phyloP scores from a whole-genome alignment of 257 asterid species.

The Oldenlandia corymbosa region DNA sequence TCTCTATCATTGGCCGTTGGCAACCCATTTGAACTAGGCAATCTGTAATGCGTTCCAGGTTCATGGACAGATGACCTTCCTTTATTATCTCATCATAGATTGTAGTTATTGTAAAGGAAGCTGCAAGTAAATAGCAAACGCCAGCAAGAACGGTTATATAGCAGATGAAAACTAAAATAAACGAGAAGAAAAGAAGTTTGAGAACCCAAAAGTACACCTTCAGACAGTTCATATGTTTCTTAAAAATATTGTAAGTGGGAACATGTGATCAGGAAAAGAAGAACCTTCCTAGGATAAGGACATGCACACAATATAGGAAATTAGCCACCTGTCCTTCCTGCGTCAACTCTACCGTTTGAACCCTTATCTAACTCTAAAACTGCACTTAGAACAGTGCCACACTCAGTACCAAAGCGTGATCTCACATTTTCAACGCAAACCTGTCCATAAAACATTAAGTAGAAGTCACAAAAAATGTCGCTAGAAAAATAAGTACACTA shows the following conservation, averaged over 20 bases:
- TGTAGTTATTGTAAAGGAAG: slow-evolving; percentile 46
- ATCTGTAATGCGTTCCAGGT: slow-evolving; percentile 52
- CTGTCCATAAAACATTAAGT: slow-evolving; percentile 25
- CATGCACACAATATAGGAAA: neutral
- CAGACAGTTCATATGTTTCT: no score
- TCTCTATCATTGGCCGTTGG: slow-evolving; percentile 31
- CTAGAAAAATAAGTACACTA: neutral
- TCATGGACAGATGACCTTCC: slow-evolving; percentile 60
- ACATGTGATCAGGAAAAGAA: neutral
- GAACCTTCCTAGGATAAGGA: neutral
- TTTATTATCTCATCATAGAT: slow-evolving; percentile 74
- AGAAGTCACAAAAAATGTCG: neutral
- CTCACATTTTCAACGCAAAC: slow-evolving; percentile 63
- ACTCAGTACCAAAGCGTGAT: slow-evolving; percentile 47
- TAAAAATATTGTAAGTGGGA: neutral
- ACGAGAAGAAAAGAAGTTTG: no score
- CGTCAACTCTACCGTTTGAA: slow-evolving; percentile 38
- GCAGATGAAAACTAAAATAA: neutral
- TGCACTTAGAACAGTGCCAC: slow-evolving; percentile 69
- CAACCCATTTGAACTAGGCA: slow-evolving; percentile 70
- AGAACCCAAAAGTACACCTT: no score
- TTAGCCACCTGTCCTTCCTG: slow-evolving; percentile 61
- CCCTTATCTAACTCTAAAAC: slow-evolving; percentile 47
- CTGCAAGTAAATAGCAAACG: slow-evolving; percentile 34
- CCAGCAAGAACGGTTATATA: neutral